phyloP scores from a whole-genome alignment of 2,329 filamentous ascomycete genomes.

The Stachybotrys chlorohalonatus region DNA sequence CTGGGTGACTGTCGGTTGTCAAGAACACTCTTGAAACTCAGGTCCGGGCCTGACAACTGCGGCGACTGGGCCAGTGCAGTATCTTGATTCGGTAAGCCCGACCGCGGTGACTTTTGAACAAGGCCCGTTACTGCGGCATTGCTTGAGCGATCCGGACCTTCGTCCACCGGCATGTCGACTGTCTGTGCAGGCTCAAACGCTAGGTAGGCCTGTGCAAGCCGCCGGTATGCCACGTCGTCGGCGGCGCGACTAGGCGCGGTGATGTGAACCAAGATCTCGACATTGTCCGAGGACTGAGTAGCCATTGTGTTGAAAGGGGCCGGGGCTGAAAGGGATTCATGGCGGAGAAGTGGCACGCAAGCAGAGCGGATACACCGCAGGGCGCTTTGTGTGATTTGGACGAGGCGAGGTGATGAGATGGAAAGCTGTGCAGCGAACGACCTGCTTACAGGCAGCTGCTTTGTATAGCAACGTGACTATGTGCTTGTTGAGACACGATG shows the following conservation, averaged over 20 bases:
- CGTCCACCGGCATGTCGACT: conserved; percentile 3
- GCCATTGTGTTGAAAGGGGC: conserved; percentile 12
- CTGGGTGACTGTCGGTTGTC: conserved; percentile 32
- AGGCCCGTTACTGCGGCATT: not conserved
- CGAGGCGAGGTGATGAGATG: not conserved
- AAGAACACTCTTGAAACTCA: conserved; percentile 35
- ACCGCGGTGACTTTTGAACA: not conserved
- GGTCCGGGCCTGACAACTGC: conserved; percentile 18
- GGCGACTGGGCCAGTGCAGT: not conserved
- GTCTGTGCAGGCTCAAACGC: conserved; percentile 28
- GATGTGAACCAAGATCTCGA: conserved; percentile 49
- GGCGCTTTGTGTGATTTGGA: not conserved
- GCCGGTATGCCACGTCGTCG: conserved; percentile 40
- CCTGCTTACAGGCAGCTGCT: no score
- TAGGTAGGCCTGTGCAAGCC: conserved; percentile 42
- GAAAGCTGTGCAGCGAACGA: no score
- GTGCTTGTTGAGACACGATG: no score
- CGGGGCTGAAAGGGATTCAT: conserved; percentile 11
- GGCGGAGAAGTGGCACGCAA: conserved; percentile 5
- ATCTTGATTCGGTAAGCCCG: not conserved
- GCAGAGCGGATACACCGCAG: not conserved
- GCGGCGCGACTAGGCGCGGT: conserved; percentile 37
- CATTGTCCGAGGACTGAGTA: conserved; percentile 16
- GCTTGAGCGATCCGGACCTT: not conserved
- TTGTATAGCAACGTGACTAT: no score